Base-by-base conservation (phyloP, 768 basidiomycete genomes). In the Trametes cinnabarina region DNA sequence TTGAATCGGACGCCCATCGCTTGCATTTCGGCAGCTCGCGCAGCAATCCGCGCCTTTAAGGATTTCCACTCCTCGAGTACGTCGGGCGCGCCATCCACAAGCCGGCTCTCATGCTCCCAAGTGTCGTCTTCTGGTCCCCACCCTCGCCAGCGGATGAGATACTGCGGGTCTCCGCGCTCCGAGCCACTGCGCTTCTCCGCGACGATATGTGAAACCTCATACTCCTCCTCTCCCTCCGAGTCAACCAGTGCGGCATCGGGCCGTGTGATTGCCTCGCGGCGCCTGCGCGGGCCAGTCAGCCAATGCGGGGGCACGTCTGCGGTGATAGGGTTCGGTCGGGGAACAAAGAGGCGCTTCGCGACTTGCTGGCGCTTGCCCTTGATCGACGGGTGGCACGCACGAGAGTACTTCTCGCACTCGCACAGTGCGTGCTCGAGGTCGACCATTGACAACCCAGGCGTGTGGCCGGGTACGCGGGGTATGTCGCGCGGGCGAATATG, bases 401-500 rank as follows among this genome's bases (percentile, higher is more conserved):
- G 85, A 40, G 83, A 76, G 65, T 91, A 92, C 66, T 91, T 89
- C 72, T 90, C 87, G 43, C 87, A 77, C 68, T 92, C 90, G 72
- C 90, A 92, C 15, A 92, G 72, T 1, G 84, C 77, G 68, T 92
- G 90, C 73, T 92, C 90, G 51, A 92, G 74, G 68, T 92, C 90
- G 35, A 84, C 82, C 47, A 90, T 72, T 63, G 87, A 82, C 7
- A 81, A 80, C 12, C 66, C 66, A 1, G 58, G 59, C 3, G 63
- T 51, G 12, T 60, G 51, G 17, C 54, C 62, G 10, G 42, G 26
- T 25, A 73, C 60, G 40, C 63, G 54, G 32, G 73, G 74, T 42
- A 68, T 62, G 25, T 62, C 57, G 34, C 56, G 28, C 6, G 63
- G 57, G 49, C 60, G 51, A 28, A 69, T 66, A 51, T 82, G 82